Evolutionary conservation across 164 flowering plant genomes (phyloP).

Genomic region (Dillenia suffruticosa): DNA sequence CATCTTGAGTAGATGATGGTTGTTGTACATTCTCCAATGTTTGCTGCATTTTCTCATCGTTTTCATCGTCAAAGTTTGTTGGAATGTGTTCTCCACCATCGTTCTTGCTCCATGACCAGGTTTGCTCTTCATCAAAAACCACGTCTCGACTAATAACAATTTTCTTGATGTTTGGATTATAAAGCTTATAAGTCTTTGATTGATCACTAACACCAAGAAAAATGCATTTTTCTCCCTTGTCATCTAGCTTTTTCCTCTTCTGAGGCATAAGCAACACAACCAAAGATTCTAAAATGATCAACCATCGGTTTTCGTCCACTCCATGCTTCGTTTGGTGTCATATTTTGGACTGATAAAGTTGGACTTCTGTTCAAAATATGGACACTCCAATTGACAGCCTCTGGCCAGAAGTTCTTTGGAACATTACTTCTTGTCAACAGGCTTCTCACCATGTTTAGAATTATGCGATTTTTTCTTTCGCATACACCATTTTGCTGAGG

Average conservation of each 20-base stretch:
- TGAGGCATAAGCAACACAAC: slow-evolving; percentile 5
- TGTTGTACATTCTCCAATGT: not conserved
- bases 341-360: not conserved
- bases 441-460: slow-evolving; percentile 12
- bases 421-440: slow-evolving; percentile 1
- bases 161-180: slow-evolving; percentile 6
- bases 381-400: slow-evolving; percentile 8
- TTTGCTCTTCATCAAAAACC: slow-evolving; percentile 4
- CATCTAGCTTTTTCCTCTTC: slow-evolving; percentile 4
- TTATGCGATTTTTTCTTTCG: slow-evolving; percentile 4
- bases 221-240: slow-evolving; percentile 4
- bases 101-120: not conserved
- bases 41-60: not conserved
- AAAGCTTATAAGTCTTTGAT: slow-evolving; percentile 4
- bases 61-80: not conserved
- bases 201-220: slow-evolving; percentile 2
- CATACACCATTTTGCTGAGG: slow-evolving; percentile 3
- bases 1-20: not conserved
- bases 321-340: slow-evolving; percentile 2
- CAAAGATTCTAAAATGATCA: slow-evolving; percentile 4
- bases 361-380: slow-evolving; percentile 5
- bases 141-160: slow-evolving; percentile 2
- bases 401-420: slow-evolving; percentile 2
- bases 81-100: not conserved
- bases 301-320: slow-evolving; percentile 3